Percentiles rank a stretch among this genome's conserved stretches.
phyloP scores from a whole-genome alignment of 208 protist genomes.

The Crithidia thermophila region DNA sequence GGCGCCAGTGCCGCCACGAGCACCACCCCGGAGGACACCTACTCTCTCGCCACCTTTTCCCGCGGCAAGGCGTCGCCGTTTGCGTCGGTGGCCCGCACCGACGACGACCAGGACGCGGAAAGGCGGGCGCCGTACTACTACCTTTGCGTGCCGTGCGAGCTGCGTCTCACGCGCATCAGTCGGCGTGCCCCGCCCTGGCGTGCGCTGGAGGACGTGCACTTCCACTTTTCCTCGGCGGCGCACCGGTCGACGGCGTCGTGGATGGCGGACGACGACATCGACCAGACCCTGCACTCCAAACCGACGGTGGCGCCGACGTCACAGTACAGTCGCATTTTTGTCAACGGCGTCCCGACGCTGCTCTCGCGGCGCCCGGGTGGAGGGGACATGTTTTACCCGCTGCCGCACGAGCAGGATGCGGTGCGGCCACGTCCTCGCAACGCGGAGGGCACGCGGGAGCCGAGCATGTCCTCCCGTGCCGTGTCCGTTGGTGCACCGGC shows the following conservation, averaged over 20 bases:
- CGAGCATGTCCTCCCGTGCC: background rate
- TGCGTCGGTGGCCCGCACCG: background rate
- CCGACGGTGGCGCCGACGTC: slow-evolving; percentile 20
- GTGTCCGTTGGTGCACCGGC: background rate
- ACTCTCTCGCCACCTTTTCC: background rate
- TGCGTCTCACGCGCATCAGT: slow-evolving; percentile 55
- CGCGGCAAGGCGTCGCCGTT: background rate
- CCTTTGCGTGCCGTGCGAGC: slow-evolving; percentile 83
- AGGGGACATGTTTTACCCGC: slow-evolving; percentile 85
- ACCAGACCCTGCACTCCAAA: slow-evolving; percentile 54
- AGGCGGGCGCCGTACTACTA: slow-evolving; percentile 80
- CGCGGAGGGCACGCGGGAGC: background rate
- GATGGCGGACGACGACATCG: slow-evolving; percentile 78
- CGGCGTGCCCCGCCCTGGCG: slow-evolving; percentile 36
- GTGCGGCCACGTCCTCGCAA: background rate
- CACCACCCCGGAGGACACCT: background rate
- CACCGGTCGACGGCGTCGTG: slow-evolving; percentile 73
- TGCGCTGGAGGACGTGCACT: slow-evolving; percentile 84
- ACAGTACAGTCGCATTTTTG: slow-evolving; percentile 65
- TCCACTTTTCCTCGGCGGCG: slow-evolving; percentile 77
- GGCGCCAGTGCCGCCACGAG: too few relatives aligned
- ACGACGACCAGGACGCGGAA: slow-evolving; percentile 10
- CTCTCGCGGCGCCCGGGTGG: slow-evolving; percentile 75
- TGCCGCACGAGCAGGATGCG: slow-evolving; percentile 64
- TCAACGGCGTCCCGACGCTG: slow-evolving; percentile 82